Conservation (phyloP, 2,329 filamentous ascomycete species). For the Madurella mycetomatis region DNA sequence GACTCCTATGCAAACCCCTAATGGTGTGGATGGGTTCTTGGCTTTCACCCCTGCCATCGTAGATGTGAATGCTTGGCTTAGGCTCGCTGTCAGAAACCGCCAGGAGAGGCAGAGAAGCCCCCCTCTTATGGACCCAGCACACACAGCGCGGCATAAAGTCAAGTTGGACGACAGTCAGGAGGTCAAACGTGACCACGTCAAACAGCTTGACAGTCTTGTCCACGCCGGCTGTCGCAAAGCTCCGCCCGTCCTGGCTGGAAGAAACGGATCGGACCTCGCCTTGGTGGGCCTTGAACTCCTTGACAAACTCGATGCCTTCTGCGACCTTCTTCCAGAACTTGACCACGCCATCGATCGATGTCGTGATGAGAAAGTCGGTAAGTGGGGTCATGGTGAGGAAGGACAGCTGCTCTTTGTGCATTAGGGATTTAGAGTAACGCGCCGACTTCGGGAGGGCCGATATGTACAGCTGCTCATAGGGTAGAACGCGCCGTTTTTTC, state of each 20-base stretch:
- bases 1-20: constrained; percentile 71
- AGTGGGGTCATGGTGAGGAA: constrained; percentile 84
- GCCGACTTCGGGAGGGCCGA: constrained; percentile 76
- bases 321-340: constrained; percentile 99
- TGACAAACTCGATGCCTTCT: constrained; percentile 92
- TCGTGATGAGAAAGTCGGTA: constrained; percentile 94
- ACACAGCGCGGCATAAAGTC: constrained; percentile 71
- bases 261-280: constrained; percentile 81
- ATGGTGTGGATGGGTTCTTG: constrained; percentile 72
- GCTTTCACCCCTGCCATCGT: constrained; percentile 83
- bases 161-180: constrained; percentile 76
- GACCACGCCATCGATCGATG: constrained; percentile 89
- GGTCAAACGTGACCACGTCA: constrained; percentile 80
- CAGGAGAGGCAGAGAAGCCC: constrained; percentile 80
- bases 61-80: constrained; percentile 71
- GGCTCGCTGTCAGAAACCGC: constrained; percentile 70
- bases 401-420: constrained; percentile 94
- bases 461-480: constrained; percentile 92
- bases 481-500: constrained; percentile 86
- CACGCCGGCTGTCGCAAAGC: constrained; percentile 81
- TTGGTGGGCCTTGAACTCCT: constrained; percentile 89
- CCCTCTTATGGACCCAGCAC: constrained; percentile 87
- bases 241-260: constrained; percentile 83
- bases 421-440: constrained; percentile 91
- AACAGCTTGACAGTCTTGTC: constrained; percentile 80